These are phyloP conservation scores for Aspergillus spinulosporus DNA, from an alignment of 2,329 filamentous ascomycete species.

Conservation along the genomic window DNA sequence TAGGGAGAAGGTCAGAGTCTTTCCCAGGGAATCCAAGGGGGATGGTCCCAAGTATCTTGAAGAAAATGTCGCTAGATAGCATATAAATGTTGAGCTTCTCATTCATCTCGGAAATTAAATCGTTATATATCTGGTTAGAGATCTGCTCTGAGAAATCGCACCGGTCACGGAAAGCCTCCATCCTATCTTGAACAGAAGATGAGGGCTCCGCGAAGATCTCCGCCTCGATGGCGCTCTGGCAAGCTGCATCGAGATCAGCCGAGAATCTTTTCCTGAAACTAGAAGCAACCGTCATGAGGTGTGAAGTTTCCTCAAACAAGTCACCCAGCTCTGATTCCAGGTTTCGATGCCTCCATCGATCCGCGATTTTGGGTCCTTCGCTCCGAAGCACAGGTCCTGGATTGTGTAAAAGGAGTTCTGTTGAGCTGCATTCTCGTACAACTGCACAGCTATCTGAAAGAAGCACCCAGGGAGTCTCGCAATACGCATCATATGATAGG, in stretches of 20 bases:
- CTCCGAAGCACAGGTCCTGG: slow-evolving; percentile 42
- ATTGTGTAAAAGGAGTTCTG: slow-evolving; percentile 77
- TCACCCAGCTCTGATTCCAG: slow-evolving; percentile 52
- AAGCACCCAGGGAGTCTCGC: slow-evolving; percentile 77
- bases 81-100: slow-evolving; percentile 57
- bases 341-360: slow-evolving; percentile 48
- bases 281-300: slow-evolving; percentile 68
- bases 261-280: slow-evolving; percentile 71
- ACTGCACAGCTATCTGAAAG: slow-evolving; percentile 79
- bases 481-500: slow-evolving; percentile 69
- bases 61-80: slow-evolving; percentile 54
- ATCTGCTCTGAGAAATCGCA: slow-evolving; percentile 77
- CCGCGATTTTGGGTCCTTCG: slow-evolving; percentile 41
- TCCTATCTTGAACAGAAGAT: slow-evolving; percentile 68
- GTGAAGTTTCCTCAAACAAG: slow-evolving; percentile 56
- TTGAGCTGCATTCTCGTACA: slow-evolving; percentile 73
- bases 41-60: slow-evolving; percentile 52
- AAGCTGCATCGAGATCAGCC: slow-evolving; percentile 66
- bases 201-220: slow-evolving; percentile 75
- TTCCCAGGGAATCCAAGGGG: slow-evolving; percentile 43
- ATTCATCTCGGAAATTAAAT: slow-evolving; percentile 69
- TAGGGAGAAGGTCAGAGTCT: slow-evolving; percentile 51
- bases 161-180: slow-evolving; percentile 75
- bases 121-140: slow-evolving; percentile 75
- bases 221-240: slow-evolving; percentile 65